A percentile compares a stretch with the other conserved stretches of the same genome.
phyloP scores from a whole-genome alignment of 2,329 filamentous ascomycete species.

The Malbranchea zuffiana region DNA sequence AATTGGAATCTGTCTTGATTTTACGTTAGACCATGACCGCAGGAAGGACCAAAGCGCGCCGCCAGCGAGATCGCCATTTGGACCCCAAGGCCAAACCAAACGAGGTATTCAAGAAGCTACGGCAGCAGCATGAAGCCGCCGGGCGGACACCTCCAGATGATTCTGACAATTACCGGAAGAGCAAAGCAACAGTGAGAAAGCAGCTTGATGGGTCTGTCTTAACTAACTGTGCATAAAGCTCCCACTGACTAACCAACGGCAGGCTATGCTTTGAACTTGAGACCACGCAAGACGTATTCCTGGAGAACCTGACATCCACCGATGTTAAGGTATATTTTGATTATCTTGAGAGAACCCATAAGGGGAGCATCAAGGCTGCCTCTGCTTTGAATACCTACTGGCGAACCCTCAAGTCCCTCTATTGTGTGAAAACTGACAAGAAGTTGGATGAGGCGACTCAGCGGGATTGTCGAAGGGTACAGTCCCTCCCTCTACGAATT shows the following conservation, averaged over 20 bases:
- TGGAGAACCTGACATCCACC: slow-evolving; percentile 1
- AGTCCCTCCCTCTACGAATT: not conserved
- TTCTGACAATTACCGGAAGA: not conserved
- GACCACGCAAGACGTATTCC: not conserved
- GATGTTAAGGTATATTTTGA: slow-evolving; percentile 5
- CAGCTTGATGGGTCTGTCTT: not conserved
- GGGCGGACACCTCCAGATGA: not conserved
- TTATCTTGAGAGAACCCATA: slow-evolving; percentile 1
- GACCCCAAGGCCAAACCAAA: too few relatives aligned
- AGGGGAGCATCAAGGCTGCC: slow-evolving; percentile 3
- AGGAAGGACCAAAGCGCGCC: too few relatives aligned
- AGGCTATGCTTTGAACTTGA: slow-evolving; percentile 1
- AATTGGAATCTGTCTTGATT: too few relatives aligned
- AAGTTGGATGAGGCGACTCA: slow-evolving; percentile 1
- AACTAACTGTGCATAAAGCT: not conserved
- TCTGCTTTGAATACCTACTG: slow-evolving; percentile 7
- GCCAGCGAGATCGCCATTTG: too few relatives aligned
- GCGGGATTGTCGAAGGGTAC: slow-evolving; percentile 3
- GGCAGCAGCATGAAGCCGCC: slow-evolving; percentile 1
- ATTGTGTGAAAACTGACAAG: not conserved
- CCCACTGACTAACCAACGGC: not conserved
- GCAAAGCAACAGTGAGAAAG: not conserved
- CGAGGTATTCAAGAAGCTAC: too few relatives aligned
- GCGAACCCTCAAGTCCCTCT: slow-evolving; percentile 1
- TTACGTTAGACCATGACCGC: too few relatives aligned